Conservation (phyloP, 2,329 filamentous ascomycete species). For the Colletotrichum agaves region DNA sequence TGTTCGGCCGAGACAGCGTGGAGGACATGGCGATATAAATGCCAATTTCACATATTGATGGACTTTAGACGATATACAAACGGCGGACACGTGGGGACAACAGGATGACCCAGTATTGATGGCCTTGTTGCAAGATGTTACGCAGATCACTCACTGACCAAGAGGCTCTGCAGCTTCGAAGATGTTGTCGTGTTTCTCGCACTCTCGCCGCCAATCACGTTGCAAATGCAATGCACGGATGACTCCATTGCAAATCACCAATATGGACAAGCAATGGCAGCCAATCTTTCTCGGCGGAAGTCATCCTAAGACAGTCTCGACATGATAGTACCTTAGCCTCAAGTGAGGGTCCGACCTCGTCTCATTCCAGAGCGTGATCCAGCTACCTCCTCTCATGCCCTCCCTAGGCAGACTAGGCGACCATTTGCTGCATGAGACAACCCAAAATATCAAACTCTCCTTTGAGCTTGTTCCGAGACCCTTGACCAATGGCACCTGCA, state of each 20-base stretch:
- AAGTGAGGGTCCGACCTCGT: constrained; percentile 25
- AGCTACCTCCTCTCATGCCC: background rate
- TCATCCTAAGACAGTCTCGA: too few relatives aligned
- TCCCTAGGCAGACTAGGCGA: constrained; percentile 2
- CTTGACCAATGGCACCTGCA: constrained; percentile 19
- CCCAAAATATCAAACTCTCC: constrained; percentile 19
- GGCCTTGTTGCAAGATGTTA: background rate
- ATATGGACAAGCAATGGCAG: background rate
- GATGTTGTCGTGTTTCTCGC: background rate
- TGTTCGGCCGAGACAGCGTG: constrained; percentile 21
- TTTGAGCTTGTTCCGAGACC: constrained; percentile 22
- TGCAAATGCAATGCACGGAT: background rate
- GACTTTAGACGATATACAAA: background rate
- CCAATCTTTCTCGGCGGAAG: too few relatives aligned
- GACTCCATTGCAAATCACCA: background rate
- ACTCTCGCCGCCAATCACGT: background rate
- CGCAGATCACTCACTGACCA: background rate
- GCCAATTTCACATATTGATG: background rate
- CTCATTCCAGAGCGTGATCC: constrained; percentile 8
- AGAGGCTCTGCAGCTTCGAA: background rate
- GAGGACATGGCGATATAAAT: background rate
- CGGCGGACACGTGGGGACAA: background rate
- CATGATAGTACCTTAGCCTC: background rate
- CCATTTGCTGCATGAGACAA: constrained; percentile 30
- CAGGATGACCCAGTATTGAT: background rate